Base-by-base conservation (phyloP, 1,284 basidiomycete genomes). In the Trichosporon faecale region DNA sequence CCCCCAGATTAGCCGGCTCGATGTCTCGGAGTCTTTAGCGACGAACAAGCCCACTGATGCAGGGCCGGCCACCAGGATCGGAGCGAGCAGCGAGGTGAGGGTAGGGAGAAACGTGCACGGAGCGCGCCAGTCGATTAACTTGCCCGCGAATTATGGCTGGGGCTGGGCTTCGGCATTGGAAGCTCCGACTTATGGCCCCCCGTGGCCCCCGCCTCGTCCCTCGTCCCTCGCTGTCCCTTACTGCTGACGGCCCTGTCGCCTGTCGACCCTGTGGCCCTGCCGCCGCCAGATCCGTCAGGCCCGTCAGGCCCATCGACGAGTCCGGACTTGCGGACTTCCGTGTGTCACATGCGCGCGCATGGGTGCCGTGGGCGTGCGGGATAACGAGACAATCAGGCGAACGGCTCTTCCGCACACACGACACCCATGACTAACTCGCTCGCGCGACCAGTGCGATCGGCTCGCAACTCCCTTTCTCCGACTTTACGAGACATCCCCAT, bases 141-240 rank as follows among this genome's bases (percentile, higher is more conserved):
- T 52, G 49, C 49, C 49, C 49, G 49, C 49, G 49, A n/a, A n/a
- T n/a, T n/a, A n/a, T 37, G 29, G 23, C 31, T 14, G 29, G 31
- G 57, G 6, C 29, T 31, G 57, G 29, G 21, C 49, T 25, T 52
- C 57, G 57, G 57, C 57, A n/a, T 61, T n/a, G 27, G 57, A 61
- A 61, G 57, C 57, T 31, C 57, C 57, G 57, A n/a, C 57, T 61
- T 61, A 61, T 61, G 27, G 57, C 57, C 57, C 57, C 29, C 5
- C 57, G 57, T 60, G 27, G 55, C 18, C 27, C 27, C 57, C 16
- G 23, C 52, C 52, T 57, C 25, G 25, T 35, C 33, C 11, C n/a
- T n/a, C n/a, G 23, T 29, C 27, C 52, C 52, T 27, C 52, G 27
- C 23, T 25, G 21, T 55, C 49, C 49, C 49, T 27, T 55, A 44